A percentile compares a stretch with the other conserved stretches of the same genome.
Evolutionary conservation across 805 yeast genomes (phyloP).

Genomic region (Cyberlindnera americana): DNA sequence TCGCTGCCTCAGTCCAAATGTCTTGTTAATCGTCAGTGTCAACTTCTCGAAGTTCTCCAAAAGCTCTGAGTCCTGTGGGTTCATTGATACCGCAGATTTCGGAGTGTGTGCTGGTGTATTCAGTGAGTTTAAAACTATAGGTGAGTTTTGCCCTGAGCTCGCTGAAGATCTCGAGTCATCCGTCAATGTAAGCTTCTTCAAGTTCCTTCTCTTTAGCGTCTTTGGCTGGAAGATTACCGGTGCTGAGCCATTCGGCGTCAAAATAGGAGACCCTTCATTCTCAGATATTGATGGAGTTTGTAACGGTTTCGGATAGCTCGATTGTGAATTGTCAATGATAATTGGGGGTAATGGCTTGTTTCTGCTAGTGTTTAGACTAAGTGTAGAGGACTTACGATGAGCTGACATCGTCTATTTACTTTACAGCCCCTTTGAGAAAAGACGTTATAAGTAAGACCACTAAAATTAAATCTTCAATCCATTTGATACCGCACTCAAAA

Average conservation of each 20-base stretch:
- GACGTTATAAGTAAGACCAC: too few relatives aligned
- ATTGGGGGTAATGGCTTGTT: slow-evolving; percentile 30
- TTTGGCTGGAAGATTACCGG: slow-evolving; percentile 34
- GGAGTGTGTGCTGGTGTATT: slow-evolving; percentile 22
- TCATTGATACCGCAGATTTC: slow-evolving; percentile 31
- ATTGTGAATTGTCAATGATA: slow-evolving; percentile 10
- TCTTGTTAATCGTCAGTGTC: slow-evolving; percentile 52
- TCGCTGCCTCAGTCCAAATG: slow-evolving; percentile 48
- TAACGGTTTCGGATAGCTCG: slow-evolving; percentile 5
- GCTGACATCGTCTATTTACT: slow-evolving; percentile 8
- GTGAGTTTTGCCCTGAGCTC: slow-evolving; percentile 1
- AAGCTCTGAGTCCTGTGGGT: slow-evolving; percentile 31
- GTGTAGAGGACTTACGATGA: slow-evolving; percentile 26
- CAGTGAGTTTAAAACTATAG: slow-evolving; percentile 5
- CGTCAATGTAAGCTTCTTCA: slow-evolving; percentile 50
- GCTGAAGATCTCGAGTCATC: slow-evolving; percentile 10
- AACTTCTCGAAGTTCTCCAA: slow-evolving; percentile 44
- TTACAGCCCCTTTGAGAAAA: too few relatives aligned
- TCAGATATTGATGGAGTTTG: slow-evolving; percentile 9
- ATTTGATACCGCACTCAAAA: too few relatives aligned
- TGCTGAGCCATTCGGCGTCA: slow-evolving; percentile 1
- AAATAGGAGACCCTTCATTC: background rate
- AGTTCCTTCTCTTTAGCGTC: slow-evolving; percentile 53
- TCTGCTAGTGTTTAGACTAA: slow-evolving; percentile 23
- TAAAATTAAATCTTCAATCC: too few relatives aligned